A percentile compares a stretch with the other conserved stretches of the same genome.
These are phyloP conservation scores for Dalbergia oliveri DNA, from an alignment of 306 rosid genomes.

Conservation along the genomic window DNA sequence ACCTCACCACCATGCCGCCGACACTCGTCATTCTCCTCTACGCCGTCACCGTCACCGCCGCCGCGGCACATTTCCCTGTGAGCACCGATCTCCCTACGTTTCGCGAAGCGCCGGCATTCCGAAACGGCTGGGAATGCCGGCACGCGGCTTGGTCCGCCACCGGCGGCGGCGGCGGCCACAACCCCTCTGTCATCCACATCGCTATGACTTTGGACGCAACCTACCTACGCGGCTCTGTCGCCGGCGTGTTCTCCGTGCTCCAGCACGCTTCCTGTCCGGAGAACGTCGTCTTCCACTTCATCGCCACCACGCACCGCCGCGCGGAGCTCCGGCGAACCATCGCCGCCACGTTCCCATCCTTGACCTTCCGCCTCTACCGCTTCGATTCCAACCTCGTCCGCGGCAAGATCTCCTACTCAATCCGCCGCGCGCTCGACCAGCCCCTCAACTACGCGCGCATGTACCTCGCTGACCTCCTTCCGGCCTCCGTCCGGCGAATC, in stretches of 20 bases:
- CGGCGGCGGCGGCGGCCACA: slow-evolving; percentile 47
- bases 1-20: slow-evolving; percentile 54
- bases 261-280: slow-evolving; percentile 90
- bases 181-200: slow-evolving; percentile 76
- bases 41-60: slow-evolving; percentile 29
- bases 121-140: slow-evolving; percentile 79
- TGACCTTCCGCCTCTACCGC: slow-evolving; percentile 71
- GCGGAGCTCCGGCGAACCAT: slow-evolving; percentile 69
- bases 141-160: slow-evolving; percentile 36
- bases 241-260: slow-evolving; percentile 87
- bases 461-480: slow-evolving; percentile 80
- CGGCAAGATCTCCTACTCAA: slow-evolving; percentile 83
- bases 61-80: slow-evolving; percentile 8
- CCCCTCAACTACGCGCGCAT: slow-evolving; percentile 92
- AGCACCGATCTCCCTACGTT: slow-evolving; percentile 54
- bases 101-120: slow-evolving; percentile 91
- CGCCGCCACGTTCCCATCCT: slow-evolving; percentile 78
- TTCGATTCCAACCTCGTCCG: slow-evolving; percentile 79
- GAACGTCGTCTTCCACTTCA: slow-evolving; percentile 86
- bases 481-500: slow-evolving; percentile 67
- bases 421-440: slow-evolving; percentile 88
- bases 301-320: slow-evolving; percentile 63
- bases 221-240: slow-evolving; percentile 91
- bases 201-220: slow-evolving; percentile 87
- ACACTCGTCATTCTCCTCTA: slow-evolving; percentile 25